Evolutionary conservation across 306 rosid genomes (phyloP).

Genomic region (Purshia tridentata): DNA sequence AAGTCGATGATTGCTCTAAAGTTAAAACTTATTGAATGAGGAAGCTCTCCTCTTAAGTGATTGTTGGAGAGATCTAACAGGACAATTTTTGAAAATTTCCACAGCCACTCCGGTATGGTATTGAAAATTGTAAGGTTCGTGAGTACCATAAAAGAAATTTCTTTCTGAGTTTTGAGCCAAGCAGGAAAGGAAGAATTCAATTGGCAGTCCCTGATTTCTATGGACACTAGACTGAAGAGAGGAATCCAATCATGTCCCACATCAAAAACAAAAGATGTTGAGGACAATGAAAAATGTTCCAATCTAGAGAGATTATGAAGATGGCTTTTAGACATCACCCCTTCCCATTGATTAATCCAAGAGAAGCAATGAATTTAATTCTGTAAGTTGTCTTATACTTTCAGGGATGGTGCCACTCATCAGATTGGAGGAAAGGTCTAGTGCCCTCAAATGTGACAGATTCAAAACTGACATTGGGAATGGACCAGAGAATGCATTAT

Average conservation of each 20-base stretch:
- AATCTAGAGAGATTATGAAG: too few relatives aligned
- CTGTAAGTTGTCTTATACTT: too few relatives aligned
- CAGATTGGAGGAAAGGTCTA: too few relatives aligned
- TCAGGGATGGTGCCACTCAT: too few relatives aligned
- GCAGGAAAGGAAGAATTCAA: conserved; percentile 5
- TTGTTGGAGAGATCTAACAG: conserved; percentile 14
- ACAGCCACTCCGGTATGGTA: conserved; percentile 18
- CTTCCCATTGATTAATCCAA: too few relatives aligned
- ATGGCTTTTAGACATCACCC: too few relatives aligned
- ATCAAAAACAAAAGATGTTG: background rate
- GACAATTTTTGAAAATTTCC: background rate
- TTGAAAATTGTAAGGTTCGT: background rate
- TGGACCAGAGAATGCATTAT: background rate
- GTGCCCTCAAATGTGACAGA: too few relatives aligned
- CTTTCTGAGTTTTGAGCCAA: conserved; percentile 15
- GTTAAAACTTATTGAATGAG: background rate
- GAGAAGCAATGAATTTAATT: too few relatives aligned
- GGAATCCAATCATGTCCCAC: conserved; percentile 7
- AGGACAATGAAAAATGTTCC: too few relatives aligned
- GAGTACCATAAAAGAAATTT: background rate
- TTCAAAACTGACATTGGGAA: too few relatives aligned
- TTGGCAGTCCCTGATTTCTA: background rate
- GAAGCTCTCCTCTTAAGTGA: conserved; percentile 5
- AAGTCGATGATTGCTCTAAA: background rate
- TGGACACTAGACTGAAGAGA: background rate